Conservation (phyloP, 495 filamentous ascomycete genomes). For the Penicillium flavigenum region DNA sequence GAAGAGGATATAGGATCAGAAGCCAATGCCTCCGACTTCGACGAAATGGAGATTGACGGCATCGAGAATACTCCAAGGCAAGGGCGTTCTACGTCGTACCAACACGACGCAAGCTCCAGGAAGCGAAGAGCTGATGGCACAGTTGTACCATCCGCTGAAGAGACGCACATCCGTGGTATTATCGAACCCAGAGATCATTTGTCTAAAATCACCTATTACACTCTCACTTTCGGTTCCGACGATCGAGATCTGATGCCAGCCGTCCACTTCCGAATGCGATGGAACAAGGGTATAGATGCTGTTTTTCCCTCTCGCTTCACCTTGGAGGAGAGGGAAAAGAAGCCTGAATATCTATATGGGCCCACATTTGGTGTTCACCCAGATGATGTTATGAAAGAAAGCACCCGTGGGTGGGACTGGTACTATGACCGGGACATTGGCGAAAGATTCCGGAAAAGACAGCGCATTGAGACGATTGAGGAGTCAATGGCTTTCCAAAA, state of each 20-base stretch:
- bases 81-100: background rate
- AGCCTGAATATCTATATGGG: conserved; percentile 44
- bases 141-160: conserved; percentile 18
- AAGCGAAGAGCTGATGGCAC: conserved; percentile 24
- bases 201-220: conserved; percentile 39
- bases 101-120: conserved; percentile 14
- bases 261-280: conserved; percentile 49
- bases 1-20: conserved; percentile 17
- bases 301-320: conserved; percentile 49
- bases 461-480: conserved; percentile 30
- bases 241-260: conserved; percentile 47
- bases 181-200: conserved; percentile 41
- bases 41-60: conserved; percentile 18
- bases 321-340: conserved; percentile 25
- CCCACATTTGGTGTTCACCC: conserved; percentile 39
- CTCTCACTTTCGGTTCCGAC: conserved; percentile 44
- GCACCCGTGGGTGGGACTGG: conserved; percentile 55
- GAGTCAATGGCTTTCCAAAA: conserved; percentile 27
- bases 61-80: conserved; percentile 4
- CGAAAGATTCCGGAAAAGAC: conserved; percentile 39
- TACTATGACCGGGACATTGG: conserved; percentile 46
- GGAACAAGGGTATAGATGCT: conserved; percentile 44
- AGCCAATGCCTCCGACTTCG: conserved; percentile 17
- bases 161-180: conserved; percentile 40
- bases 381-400: conserved; percentile 44